phyloP scores from a whole-genome alignment of 176 grass and related monocot species.

The Ensete glaucum region DNA sequence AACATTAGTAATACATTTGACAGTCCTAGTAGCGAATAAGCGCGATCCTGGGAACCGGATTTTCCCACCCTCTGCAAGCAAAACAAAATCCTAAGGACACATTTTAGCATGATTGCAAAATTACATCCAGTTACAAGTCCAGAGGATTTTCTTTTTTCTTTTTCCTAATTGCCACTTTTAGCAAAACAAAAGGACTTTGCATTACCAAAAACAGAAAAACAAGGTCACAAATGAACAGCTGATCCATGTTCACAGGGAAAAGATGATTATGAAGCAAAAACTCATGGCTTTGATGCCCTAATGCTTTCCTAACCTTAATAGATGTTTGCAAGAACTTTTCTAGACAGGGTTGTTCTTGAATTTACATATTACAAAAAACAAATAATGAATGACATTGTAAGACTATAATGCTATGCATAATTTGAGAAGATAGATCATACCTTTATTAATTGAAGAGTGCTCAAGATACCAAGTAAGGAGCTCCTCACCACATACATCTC shows the following conservation, averaged over 20 bases:
- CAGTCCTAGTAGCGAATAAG: conserved; percentile 71
- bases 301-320: no score
- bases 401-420: background rate
- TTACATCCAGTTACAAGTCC: background rate
- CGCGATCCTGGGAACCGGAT: conserved; percentile 63
- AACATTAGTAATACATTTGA: conserved; percentile 78
- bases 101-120: background rate
- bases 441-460: conserved; percentile 69
- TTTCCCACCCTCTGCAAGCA: conserved; percentile 53
- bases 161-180: background rate
- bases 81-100: background rate
- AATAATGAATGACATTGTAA: background rate
- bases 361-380: background rate
- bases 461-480: conserved; percentile 95
- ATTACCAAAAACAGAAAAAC: no score
- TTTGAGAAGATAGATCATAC: conserved; percentile 18
- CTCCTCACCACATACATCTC: conserved; percentile 95
- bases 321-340: no score
- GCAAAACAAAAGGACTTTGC: background rate
- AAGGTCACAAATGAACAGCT: no score
- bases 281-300: no score
- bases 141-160: background rate
- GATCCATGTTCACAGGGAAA: no score
- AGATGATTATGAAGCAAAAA: no score
- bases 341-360: no score